Base-by-base conservation (phyloP, 2,329 filamentous ascomycete species). In the Aspergillus felis region DNA sequence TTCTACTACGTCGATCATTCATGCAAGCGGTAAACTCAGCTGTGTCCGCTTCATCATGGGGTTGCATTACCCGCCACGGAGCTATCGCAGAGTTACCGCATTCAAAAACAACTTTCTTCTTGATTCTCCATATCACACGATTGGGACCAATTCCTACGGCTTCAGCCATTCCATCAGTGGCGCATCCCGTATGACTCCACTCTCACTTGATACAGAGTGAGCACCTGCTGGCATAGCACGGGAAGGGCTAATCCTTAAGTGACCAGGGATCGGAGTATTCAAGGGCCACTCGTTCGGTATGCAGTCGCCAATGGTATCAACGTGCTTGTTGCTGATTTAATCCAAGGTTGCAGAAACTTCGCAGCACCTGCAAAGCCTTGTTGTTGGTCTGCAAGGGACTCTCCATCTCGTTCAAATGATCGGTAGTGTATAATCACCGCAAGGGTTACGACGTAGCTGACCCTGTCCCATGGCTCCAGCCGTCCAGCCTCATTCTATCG, bases 271-370 rank as follows among this genome's bases (percentile, higher is more conserved):
- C 14, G 50, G 50, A 35, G 29, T 29, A 9, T 32, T 51, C 50
- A 3, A 20, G 17, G 28, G 25, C 27, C 29, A 24, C 55, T 59
- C 57, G 54, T 58, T 57, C 38, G 58, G 59, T 35, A 64, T 62
- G 63, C 56, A 51, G 50, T 29, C 57, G 57, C 49, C 49, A 59
- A 14, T 47, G 22, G 20, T 7, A 3, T 3, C n/a, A 47, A 14
- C 22, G 44, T 27, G 44, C 44, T 5, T 38, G 32, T 14, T 35
- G 32, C 14, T 38, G 32, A 38, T 17, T 38, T 38, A 38, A 17
- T 6, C 6, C 32, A 17, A 38, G 32, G 32, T 38, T 38, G 32
- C 32, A 38, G 14, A n/a, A 17, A 12, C 32, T 24, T 47, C 4
- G 12, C 14, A 47, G 12, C 14, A 22, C 4, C 22, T 46, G 12